Base-by-base conservation (phyloP, 2,329 filamentous ascomycete species). In the Cladosporium sp. region DNA sequence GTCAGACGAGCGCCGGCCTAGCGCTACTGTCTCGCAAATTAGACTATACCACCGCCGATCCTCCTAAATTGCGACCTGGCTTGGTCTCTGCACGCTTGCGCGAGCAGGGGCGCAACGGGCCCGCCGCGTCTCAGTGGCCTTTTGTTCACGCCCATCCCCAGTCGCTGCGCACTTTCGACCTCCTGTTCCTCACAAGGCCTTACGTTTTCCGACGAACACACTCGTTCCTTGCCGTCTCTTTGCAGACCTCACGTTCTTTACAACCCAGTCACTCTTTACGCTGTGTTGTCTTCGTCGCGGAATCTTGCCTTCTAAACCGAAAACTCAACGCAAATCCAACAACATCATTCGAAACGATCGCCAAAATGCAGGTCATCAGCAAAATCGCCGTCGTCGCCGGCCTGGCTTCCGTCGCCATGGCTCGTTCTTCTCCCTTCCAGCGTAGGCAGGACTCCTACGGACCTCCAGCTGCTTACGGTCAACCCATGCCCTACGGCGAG, bases 211-310 rank as follows among this genome's bases (percentile, higher is more conserved):
- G 66, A 72, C 69, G 33, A 65, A 50, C 66, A 68, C 68, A 64
- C 67, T 69, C 70, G 65, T 65, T 68, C 65, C 67, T 68, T 55
- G 50, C 46, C 40, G 69, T 73, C 71, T 75, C 71, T 72, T 57
- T 59, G 70, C 53, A 73, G 74, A 71, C 74, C 67, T 68, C 67
- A 66, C 74, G 72, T 69, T 76, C 74, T 69, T 76, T 76, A 68
- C 69, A 70, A 67, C 64, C 67, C 68, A 70, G 68, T 74, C 73
- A 73, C 72, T 75, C 73, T 65, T 74, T 75, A 70, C 68, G 65
- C 59, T 66, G 67, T 69, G 67, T 70, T 68, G 67, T 67, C 65
- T 44, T 53, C 65, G 53, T 66, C 69, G 69, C 69, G 66, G 69
- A 67, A 72, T 70, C 66, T 60, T 61, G 44, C 56, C 56, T 50